Conservation (phyloP, 352 stramenopile genomes). For the Pythium dissimile region DNA sequence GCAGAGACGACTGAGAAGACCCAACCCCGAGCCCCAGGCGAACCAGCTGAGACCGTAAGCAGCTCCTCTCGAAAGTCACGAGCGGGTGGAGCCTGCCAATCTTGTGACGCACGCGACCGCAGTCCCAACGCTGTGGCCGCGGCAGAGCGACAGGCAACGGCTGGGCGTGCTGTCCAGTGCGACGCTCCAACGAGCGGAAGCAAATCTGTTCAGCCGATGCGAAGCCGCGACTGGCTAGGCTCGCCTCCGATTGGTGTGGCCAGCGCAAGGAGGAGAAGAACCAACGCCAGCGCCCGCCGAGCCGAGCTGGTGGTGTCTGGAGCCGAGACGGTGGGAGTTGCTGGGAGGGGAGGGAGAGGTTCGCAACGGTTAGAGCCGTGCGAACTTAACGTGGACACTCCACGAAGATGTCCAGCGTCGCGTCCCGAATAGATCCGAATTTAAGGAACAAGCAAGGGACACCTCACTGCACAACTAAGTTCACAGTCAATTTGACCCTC, state of each 20-base stretch:
- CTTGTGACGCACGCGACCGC: not conserved
- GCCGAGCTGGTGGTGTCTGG: not conserved
- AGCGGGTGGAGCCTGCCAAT: not conserved
- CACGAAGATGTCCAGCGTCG: not conserved
- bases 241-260: not conserved
- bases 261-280: not conserved
- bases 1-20: not conserved
- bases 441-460: not conserved
- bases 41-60: not conserved
- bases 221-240: not conserved
- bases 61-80: not conserved
- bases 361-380: conserved; percentile 16
- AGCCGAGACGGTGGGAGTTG: not conserved
- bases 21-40: not conserved
- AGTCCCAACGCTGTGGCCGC: no score
- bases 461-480: not conserved
- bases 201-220: no score
- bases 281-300: no score
- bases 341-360: conserved; percentile 2
- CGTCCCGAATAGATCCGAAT: conserved; percentile 16
- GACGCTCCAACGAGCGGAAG: not conserved
- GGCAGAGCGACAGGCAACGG: no score
- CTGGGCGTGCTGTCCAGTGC: no score
- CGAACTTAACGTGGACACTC: conserved; percentile 26
- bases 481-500: no score